Evolutionary conservation across 306 rosid genomes (phyloP), one percentile per base, ranked within the genome.

Genomic region (Trichosanthes truncata): DNA sequence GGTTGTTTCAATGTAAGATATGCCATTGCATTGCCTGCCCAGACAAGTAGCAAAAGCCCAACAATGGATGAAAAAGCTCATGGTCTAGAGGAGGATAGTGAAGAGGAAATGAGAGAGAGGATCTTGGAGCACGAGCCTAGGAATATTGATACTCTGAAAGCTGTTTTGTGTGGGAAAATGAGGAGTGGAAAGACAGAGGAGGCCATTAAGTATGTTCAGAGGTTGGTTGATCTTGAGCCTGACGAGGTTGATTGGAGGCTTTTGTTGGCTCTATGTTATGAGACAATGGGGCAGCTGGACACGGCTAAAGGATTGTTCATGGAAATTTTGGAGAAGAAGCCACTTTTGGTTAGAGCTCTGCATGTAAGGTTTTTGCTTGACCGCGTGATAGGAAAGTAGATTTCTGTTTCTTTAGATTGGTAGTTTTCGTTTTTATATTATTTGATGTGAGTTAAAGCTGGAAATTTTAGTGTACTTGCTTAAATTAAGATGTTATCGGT

Each of bases 231-330:
- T 55, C 81, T 65, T 45, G 93, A 94, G 81, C 97, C 98, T 0
- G 75, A 89, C 2, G 97, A 88, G 68, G 90, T 89, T 71, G 97
- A 94, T 60, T 94, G 98, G 98, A 87, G 85, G 86, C 97, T 94
- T 79, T 83, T 94, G 90, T 66, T 86, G 60, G 97, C 98, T 17
- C 88, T 92, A 76, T 92, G 92, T 83, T 82, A 88, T 60, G 98
- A 94, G 87, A 87, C 86, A 36, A 87, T 92, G 91, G 97, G 97
- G 63, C 76, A 79, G 1, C 82, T 92, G 72, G 85, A 82, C 59
- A 83, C 13, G 20, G 97, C 98, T 60, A 92, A 92, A 62, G 88
- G 81, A 61, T 77, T 92, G 88, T 89, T 87, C 63, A 72, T 36
- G 83, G 90, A 89, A 71, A 87, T 94, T 61, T 86, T 94, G 92